These are phyloP conservation scores for Cynara cardunculus DNA, from an alignment of 129 eudicot genomes.

Conservation along the genomic window DNA sequence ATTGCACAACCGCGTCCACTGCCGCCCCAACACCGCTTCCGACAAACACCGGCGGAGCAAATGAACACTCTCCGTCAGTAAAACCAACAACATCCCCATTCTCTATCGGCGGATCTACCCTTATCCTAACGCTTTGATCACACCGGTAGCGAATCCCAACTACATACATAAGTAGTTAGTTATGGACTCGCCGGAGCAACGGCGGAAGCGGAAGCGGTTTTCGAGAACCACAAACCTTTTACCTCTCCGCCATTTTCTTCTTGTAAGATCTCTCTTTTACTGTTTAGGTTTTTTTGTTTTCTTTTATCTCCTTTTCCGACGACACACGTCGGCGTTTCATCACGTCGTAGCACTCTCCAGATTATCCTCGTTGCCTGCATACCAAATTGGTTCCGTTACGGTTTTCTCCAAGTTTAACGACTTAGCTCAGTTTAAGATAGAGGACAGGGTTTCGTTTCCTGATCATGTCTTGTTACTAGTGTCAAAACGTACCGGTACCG, in stretches of 20 bases:
- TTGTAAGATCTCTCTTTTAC: conserved; percentile 47
- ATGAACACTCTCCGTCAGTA: conserved; percentile 2
- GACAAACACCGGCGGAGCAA: conserved; percentile 25
- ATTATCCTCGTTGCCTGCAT: conserved; percentile 43
- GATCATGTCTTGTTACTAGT: conserved; percentile 65
- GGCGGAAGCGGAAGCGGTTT: conserved; percentile 29
- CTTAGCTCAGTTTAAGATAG: conserved; percentile 29
- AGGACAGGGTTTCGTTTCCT: conserved; percentile 67
- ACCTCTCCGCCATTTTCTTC: conserved; percentile 29
- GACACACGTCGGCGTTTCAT: conserved; percentile 29
- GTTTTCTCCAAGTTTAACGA: not conserved
- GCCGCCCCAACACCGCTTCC: conserved; percentile 26
- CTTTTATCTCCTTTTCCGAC: conserved; percentile 37
- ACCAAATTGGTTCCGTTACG: conserved; percentile 15
- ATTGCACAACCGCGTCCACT: conserved; percentile 7
- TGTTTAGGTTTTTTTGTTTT: conserved; percentile 40
- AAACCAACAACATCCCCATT: not conserved
- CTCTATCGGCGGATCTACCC: not conserved
- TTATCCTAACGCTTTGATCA: not conserved
- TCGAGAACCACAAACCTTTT: conserved; percentile 17
- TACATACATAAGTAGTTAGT: not conserved
- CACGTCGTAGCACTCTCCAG: conserved; percentile 48
- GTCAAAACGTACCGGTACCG: not conserved
- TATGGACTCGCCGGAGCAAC: conserved; percentile 41
- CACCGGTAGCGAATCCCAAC: not conserved